Evolutionary conservation across 2,329 filamentous ascomycete genomes (phyloP).

Genomic region (Diaporthe sp.): DNA sequence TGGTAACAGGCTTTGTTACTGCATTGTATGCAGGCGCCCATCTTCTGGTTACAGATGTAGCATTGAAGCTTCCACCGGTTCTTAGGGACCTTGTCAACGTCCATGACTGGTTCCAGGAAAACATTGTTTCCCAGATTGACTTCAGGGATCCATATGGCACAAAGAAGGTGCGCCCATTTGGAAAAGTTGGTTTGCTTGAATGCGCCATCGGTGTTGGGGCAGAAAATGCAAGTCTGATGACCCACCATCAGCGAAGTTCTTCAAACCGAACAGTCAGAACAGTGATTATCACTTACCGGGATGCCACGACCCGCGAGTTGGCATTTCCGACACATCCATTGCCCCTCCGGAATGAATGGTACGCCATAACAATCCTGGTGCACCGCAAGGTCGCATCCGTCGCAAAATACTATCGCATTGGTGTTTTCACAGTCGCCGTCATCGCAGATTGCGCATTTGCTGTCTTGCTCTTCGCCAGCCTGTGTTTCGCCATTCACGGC

Average conservation of each 20-base stretch:
- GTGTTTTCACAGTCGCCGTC: slow-evolving; percentile 99
- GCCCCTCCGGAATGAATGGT: slow-evolving; percentile 97
- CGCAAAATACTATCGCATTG: slow-evolving; percentile 98
- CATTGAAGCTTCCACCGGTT: slow-evolving; percentile 93
- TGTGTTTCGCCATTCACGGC: slow-evolving; percentile 95
- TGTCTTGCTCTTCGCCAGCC: slow-evolving; percentile 93
- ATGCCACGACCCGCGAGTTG: slow-evolving; percentile 93
- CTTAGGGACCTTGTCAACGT: slow-evolving; percentile 97
- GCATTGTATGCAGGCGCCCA: slow-evolving; percentile 99
- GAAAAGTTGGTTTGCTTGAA: slow-evolving; percentile 98
- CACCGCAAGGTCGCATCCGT: slow-evolving; percentile 96
- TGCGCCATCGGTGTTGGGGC: slow-evolving; percentile 95
- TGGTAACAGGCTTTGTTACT: slow-evolving; percentile 97
- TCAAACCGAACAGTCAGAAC: neutral
- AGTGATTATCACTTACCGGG: slow-evolving; percentile 69
- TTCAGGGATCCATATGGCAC: slow-evolving; percentile 98
- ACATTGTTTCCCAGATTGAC: slow-evolving; percentile 95
- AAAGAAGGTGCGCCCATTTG: slow-evolving; percentile 96
- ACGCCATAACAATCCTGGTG: slow-evolving; percentile 99
- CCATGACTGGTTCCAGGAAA: slow-evolving; percentile 98
- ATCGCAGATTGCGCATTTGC: slow-evolving; percentile 97
- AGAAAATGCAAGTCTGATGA: slow-evolving; percentile 91
- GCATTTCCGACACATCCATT: slow-evolving; percentile 98
- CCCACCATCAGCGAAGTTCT: slow-evolving; percentile 34
- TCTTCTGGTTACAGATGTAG: slow-evolving; percentile 97